A percentile compares a stretch with the other conserved stretches of the same genome.
Conservation (phyloP, 768 basidiomycete species). For the Leucocoprinus leucothites region DNA sequence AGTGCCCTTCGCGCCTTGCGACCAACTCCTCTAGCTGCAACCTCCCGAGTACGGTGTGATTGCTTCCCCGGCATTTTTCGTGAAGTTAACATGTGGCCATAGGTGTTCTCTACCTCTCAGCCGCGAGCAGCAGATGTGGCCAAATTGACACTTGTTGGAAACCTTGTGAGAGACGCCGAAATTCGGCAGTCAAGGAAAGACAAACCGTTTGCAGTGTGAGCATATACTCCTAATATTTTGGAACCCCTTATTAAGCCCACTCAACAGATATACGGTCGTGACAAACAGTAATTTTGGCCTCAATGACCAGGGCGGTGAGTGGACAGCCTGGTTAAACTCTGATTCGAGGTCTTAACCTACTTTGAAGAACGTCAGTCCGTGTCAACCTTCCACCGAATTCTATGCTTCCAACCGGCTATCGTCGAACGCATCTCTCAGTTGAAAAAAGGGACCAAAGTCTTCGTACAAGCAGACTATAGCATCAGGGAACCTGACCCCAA, state of each 20-base stretch:
- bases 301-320: conserved; percentile 52
- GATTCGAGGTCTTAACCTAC: not conserved
- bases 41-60: not conserved
- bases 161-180: conserved; percentile 70
- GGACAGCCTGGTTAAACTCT: conserved; percentile 45
- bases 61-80: not conserved
- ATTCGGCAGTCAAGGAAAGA: conserved; percentile 64
- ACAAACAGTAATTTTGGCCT: conserved; percentile 46
- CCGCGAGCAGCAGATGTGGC: conserved; percentile 60
- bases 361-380: conserved; percentile 48
- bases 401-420: conserved; percentile 65
- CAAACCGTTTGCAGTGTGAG: conserved; percentile 76
- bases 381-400: conserved; percentile 73
- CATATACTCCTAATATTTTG: conserved; percentile 14
- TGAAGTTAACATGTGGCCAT: conserved; percentile 1
- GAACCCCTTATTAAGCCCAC: not conserved
- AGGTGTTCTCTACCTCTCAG: conserved; percentile 67
- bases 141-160: conserved; percentile 76
- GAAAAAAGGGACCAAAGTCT: conserved; percentile 71
- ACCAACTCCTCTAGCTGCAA: not conserved
- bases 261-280: conserved; percentile 70
- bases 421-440: conserved; percentile 65
- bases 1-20: conserved; percentile 36
- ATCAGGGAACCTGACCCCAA: conserved; percentile 66
- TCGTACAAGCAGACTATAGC: conserved; percentile 78